Conservation (phyloP, 805 yeast species). For the Ogataea saltuana region DNA sequence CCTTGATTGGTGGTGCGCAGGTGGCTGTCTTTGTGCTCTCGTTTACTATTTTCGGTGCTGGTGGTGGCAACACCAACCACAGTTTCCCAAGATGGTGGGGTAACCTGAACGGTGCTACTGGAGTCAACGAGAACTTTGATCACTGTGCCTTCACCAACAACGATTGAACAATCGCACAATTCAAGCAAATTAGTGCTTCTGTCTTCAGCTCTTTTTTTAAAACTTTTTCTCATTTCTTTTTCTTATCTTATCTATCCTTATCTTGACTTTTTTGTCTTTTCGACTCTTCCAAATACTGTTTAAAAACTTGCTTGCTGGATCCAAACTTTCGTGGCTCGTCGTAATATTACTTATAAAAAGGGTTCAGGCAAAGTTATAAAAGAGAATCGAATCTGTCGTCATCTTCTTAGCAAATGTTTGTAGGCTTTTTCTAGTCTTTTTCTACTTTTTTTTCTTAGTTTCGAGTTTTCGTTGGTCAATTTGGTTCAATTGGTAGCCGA, state of each 20-base stretch:
- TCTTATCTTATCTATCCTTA: background rate
- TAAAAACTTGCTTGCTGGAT: background rate
- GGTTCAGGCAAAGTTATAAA: background rate
- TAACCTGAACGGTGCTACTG: constrained; percentile 22
- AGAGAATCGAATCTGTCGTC: too few species aligned
- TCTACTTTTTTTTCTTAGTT: too few species aligned
- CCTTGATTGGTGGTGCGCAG: constrained; percentile 48
- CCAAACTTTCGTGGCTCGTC: background rate
- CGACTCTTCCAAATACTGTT: too few species aligned
- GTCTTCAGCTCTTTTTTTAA: background rate
- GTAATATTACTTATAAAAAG: background rate
- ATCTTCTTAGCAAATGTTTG: too few species aligned
- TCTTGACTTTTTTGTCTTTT: background rate
- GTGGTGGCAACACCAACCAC: constrained; percentile 29
- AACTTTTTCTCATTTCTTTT: background rate
- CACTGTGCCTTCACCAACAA: constrained; percentile 19
- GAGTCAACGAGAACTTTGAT: constrained; percentile 17
- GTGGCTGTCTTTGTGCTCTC: constrained; percentile 35
- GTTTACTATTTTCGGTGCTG: constrained; percentile 36
- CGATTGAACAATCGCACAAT: constrained; percentile 8
- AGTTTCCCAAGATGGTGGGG: constrained; percentile 39
- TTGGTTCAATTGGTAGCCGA: background rate
- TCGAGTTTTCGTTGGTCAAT: too few species aligned
- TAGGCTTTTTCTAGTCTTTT: too few species aligned
- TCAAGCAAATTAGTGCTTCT: too few species aligned